Base-by-base conservation (phyloP, 2,329 filamentous ascomycete genomes). In the Dactylellina drechsleri region DNA sequence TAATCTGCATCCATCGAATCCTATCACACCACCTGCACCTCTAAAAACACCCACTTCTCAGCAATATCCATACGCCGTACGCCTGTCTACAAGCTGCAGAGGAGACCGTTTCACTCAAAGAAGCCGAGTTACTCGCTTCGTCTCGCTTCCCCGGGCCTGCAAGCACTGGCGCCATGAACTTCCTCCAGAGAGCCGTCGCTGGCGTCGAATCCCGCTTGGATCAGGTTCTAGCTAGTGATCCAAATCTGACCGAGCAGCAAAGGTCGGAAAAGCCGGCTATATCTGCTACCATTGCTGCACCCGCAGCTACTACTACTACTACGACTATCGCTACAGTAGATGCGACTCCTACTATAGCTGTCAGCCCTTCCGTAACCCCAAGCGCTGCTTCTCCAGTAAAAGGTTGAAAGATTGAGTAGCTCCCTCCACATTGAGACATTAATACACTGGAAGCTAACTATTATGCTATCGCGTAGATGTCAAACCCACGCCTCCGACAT, bases 141-240 rank as follows among this genome's bases (percentile, higher is more conserved):
- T 47, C 43, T 13, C 43, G 13, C 15, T n/a, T 15, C 15, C 15
- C 43, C 41, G 4, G 23, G 16, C 43, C 13, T 15, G 13, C 43
- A 8, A 59, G 28, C 31, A n/a, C 31, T 26, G n/a, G 6, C 41
- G 70, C 65, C 50, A 80, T 80, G 79, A 80, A 80, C 66, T 90
- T 97, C 81, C 86, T 97, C 74, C 91, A 93, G 77, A 92, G 94
- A 82, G 93, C 94, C 77, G 92, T 98, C 75, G 93, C 93, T 65
- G 93, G 93, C 75, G 91, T 99, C 70, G 95, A 99, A 83, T 96
- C 93, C 73, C 89, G 92, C 50, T 87, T 99, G 73, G 95, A 99
- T 82, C 93, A 88, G 58, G 96, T 99, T 71, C 86, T 99, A 75
- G 89, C 92, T 64, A 93, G 97, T 78, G 89, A 92, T 66, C 82